A percentile compares a stretch with the other conserved stretches of the same genome.
phyloP scores from a whole-genome alignment of 768 basidiomycete species.

The Boletus rubroflammeus region DNA sequence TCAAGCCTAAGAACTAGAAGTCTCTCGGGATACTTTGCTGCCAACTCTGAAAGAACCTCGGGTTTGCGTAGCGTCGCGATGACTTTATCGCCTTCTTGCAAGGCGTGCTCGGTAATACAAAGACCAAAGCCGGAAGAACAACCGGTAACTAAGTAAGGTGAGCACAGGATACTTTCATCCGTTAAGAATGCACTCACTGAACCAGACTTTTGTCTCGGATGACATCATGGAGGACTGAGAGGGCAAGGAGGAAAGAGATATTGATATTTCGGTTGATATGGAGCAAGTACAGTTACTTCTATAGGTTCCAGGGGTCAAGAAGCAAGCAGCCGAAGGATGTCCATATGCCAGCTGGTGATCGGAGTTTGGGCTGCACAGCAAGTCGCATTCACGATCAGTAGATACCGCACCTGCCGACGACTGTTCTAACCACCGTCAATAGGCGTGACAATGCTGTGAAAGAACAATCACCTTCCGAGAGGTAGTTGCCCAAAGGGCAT shows the following conservation, averaged over 20 bases:
- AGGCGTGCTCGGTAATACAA: constrained; percentile 28
- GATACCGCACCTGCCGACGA: background rate
- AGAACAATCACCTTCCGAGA: background rate
- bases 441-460: no score
- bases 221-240: background rate
- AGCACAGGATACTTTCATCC: background rate
- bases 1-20: constrained; percentile 41
- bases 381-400: background rate
- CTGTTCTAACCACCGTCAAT: background rate
- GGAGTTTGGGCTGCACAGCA: background rate
- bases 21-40: constrained; percentile 20
- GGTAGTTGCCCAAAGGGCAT: background rate
- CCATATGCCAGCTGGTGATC: background rate
- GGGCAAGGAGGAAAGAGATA: background rate
- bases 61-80: constrained; percentile 45
- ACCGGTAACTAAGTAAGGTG: constrained; percentile 36
- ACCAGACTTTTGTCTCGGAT: constrained; percentile 19
- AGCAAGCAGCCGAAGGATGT: background rate
- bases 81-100: constrained; percentile 37
- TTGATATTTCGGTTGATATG: background rate
- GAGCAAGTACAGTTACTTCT: background rate
- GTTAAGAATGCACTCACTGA: constrained; percentile 9
- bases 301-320: background rate
- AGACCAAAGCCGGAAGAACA: constrained; percentile 40
- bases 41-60: constrained; percentile 27